Evolutionary conservation across 192 early-diverging fungal genomes (phyloP), one percentile per base, ranked within the genome.

Genomic region (Gonapodya sp.): DNA sequence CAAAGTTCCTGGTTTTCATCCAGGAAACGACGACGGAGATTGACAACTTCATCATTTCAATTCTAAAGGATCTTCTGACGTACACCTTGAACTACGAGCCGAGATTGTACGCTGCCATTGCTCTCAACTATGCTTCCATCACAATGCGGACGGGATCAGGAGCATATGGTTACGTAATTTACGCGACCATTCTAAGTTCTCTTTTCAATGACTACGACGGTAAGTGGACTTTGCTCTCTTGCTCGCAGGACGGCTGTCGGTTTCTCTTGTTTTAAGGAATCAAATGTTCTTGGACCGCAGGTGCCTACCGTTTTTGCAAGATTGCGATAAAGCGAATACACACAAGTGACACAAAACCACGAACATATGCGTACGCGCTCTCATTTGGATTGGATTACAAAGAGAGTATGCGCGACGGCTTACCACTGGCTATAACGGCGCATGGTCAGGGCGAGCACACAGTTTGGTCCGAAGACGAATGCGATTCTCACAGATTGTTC

Each of bases 51-150:
- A 34, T 77, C 75, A 34, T 77, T 33, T 34, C 30, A 16, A 77
- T 77, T 77, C 31, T 77, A 8, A 77, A 77, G 8, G 75, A 77
- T 33, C 75, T 77, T 34, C 18, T 77, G 18, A 18, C 34, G 30
- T 77, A 77, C 75, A 77, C 75, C 8, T 33, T 77, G 30, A 18
- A 77, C 75, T 77, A 32, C 75, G 75, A 77, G 75, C 75, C 75
- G 75, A 18, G 75, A 33, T 33, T 77, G 8, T 77, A 77, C 31
- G 34, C 75, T 34, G 75, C 75, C 2, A 34, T 77, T 34, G 75
- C 75, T 34, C 31, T 77, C 8, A 77, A 77, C 34, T 77, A 77
- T 31, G 75, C 75, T 2, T 33, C 34, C 30, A 18, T 18, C 31
- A 77, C 75, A 18, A 32, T 77, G 30, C 75, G 75, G 8, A 77